Evolutionary conservation across 2,329 filamentous ascomycete species (phyloP), one percentile per base, ranked within the genome.

Genomic region (Pseudogymnoascus sp.): DNA sequence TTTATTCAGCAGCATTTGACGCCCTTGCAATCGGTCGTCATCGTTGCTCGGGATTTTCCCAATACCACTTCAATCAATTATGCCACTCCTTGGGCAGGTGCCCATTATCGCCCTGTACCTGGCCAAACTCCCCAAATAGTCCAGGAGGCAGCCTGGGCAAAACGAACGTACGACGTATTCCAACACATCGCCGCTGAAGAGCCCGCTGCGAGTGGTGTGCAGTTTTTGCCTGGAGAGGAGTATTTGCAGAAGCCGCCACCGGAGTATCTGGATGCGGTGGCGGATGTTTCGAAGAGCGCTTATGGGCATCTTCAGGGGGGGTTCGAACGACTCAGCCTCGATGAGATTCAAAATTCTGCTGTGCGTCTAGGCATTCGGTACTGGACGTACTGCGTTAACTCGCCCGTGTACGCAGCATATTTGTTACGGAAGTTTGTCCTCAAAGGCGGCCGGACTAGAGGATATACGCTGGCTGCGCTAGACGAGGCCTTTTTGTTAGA

Each of bases 81-180:
- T 68, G 73, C 78, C 42, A 79, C 77, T 1, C 75, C 76, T 31
- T 78, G 77, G 75, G 78, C 78, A 0, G 78, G 78, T 23, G 78
- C 77, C 1, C 78, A 81, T 68, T 79, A 78, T 66, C 75, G 78
- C 1, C 78, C 78, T 0, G 74, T 79, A 3, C 78, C 77, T 0
- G 75, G 73, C 6, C 69, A 71, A 21, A 72, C 73, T 1, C 67
- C 77, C 25, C 74, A 78, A 67, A 64, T 71, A 31, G 62, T 71
- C 38, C 66, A 70, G 5, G 76, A 80, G 68, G 71, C 72, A 28
- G 38, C 66, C 12, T 74, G 78, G 68, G 77, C 74, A 2, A 67
- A 70, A 12, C 70, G 70, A 16, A 79, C 78, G 1, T 78, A 75
- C 53, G 63, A 73, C 1, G 69, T 70, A 23, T 74, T 80, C 67